Conservation (phyloP, 805 yeast species). For the Candida ortonii region DNA sequence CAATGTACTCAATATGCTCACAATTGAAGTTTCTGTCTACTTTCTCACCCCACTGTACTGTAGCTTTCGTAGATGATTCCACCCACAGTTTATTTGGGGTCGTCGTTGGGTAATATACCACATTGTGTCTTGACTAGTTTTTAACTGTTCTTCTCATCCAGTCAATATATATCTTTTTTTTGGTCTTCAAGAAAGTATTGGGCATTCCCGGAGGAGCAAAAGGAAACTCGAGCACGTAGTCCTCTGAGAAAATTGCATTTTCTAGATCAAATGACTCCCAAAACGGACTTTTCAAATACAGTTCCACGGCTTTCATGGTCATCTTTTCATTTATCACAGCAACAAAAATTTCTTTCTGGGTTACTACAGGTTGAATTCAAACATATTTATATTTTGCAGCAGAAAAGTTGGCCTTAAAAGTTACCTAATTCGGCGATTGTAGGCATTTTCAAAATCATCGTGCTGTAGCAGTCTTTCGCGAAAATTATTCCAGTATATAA, state of each 20-base stretch:
- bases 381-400: neutral
- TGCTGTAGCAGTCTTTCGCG: too few species aligned
- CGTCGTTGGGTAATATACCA: conserved; percentile 3
- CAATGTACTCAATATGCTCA: conserved; percentile 6
- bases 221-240: conserved; percentile 4
- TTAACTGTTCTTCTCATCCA: conserved; percentile 5
- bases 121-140: neutral
- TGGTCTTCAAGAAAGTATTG: conserved; percentile 1
- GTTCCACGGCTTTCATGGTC: neutral
- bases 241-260: neutral
- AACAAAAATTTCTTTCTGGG: too few species aligned
- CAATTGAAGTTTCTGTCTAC: conserved; percentile 1
- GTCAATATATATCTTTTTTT: conserved; percentile 1
- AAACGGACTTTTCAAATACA: conserved; percentile 1
- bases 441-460: too few species aligned
- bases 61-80: conserved; percentile 4
- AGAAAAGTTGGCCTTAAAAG: conserved; percentile 3
- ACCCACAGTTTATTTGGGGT: conserved; percentile 3
- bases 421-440: conserved; percentile 1
- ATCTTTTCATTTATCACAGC: too few species aligned
- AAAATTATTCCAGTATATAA: too few species aligned
- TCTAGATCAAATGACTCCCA: conserved; percentile 3
- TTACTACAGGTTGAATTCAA: too few species aligned
- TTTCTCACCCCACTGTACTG: conserved; percentile 5
- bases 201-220: conserved; percentile 6